Percentiles rank a stretch among this genome's conserved stretches.
Evolutionary conservation across 2,329 filamentous ascomycete species (phyloP).

Genomic region (Phoma sp.): DNA sequence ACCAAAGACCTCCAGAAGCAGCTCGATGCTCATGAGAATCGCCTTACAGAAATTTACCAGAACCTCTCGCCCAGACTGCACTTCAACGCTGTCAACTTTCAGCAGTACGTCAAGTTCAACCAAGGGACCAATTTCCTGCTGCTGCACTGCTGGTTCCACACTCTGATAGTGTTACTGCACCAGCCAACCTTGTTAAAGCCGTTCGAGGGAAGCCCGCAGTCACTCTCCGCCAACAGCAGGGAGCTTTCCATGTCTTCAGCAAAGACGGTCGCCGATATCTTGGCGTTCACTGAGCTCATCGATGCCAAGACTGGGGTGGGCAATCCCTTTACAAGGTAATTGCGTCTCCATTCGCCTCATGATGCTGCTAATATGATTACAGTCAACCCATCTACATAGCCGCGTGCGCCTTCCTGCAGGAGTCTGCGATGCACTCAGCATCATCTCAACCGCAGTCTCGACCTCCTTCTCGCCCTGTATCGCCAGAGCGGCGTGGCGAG

Average conservation of each 20-base stretch:
- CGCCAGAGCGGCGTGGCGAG: slow-evolving; percentile 7
- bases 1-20: slow-evolving; percentile 76
- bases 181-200: slow-evolving; percentile 83
- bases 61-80: slow-evolving; percentile 76
- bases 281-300: slow-evolving; percentile 84
- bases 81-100: slow-evolving; percentile 87
- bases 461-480: slow-evolving; percentile 44
- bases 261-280: slow-evolving; percentile 89
- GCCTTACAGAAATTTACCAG: slow-evolving; percentile 78
- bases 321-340: slow-evolving; percentile 76
- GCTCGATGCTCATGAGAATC: slow-evolving; percentile 79
- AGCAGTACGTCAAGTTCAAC: slow-evolving; percentile 79
- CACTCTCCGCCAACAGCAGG: slow-evolving; percentile 79
- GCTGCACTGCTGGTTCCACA: slow-evolving; percentile 88
- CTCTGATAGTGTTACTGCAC: slow-evolving; percentile 82
- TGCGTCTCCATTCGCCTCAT: too few relatives aligned
- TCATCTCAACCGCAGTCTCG: slow-evolving; percentile 70
- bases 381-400: slow-evolving; percentile 92
- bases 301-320: slow-evolving; percentile 86
- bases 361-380: slow-evolving; percentile 22
- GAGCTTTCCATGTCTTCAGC: slow-evolving; percentile 86
- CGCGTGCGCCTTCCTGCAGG: slow-evolving; percentile 86
- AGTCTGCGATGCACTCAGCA: slow-evolving; percentile 73
- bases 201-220: slow-evolving; percentile 72
- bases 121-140: slow-evolving; percentile 88